These are phyloP conservation scores for Phoma sp. DNA, from an alignment of 2,329 filamentous ascomycete genomes.

Conservation along the genomic window DNA sequence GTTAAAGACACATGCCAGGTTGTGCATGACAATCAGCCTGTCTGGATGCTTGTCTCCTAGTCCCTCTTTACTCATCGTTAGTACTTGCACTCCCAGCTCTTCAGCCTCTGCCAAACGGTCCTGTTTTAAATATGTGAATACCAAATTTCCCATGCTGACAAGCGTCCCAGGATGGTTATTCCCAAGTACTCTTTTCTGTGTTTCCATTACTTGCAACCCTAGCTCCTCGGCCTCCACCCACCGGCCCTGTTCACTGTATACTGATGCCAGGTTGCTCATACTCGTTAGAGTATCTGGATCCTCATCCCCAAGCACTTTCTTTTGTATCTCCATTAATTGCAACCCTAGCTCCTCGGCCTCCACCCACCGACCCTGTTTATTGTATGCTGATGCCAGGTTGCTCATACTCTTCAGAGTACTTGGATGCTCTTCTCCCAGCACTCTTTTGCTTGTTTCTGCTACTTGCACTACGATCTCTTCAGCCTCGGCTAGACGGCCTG, in stretches of 20 bases:
- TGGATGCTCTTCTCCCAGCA: neutral
- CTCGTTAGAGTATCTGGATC: neutral
- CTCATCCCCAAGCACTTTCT: neutral
- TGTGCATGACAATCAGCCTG: neutral
- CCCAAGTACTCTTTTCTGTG: neutral
- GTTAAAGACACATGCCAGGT: neutral
- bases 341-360: neutral
- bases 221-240: neutral
- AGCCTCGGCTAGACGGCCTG: neutral
- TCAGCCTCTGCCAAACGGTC: too few species aligned
- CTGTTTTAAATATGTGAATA: too few species aligned
- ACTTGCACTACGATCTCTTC: slow-evolving; percentile 1
- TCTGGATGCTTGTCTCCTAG: too few species aligned
- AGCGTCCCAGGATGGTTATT: neutral
- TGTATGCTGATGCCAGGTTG: neutral
- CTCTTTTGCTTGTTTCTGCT: neutral
- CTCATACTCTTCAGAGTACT: neutral
- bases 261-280: neutral
- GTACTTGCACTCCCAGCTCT: too few species aligned
- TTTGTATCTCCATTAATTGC: neutral
- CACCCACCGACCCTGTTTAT: neutral
- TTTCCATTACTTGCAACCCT: neutral
- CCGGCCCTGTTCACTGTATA: neutral
- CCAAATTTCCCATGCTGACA: neutral
- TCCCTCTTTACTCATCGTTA: too few species aligned